A percentile compares a stretch with the other conserved stretches of the same genome.
Conservation (phyloP, 2,329 filamentous ascomycete species). For the Penicillium sp. region DNA sequence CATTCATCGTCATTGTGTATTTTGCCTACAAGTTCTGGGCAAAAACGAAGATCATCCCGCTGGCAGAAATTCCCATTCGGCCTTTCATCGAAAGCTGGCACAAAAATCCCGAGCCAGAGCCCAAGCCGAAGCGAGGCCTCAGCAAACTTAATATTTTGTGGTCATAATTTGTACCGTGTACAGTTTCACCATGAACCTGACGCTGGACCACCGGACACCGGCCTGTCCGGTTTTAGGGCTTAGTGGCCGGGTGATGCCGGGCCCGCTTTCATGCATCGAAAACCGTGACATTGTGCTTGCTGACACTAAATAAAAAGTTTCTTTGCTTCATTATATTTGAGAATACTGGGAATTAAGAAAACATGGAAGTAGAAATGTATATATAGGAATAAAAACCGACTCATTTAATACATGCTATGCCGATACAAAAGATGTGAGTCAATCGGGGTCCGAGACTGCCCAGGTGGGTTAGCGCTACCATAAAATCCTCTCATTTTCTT, state of each 20-base stretch:
- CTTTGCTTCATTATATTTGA: background rate
- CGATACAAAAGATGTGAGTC: background rate
- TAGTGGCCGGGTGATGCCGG: background rate
- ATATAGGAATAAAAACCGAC: background rate
- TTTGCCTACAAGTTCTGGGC: conserved; percentile 34
- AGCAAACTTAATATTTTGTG: conserved; percentile 23
- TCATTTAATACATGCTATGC: background rate
- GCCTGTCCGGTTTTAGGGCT: background rate
- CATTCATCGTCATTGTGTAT: conserved; percentile 48
- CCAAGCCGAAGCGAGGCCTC: conserved; percentile 17
- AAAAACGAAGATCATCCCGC: conserved; percentile 29
- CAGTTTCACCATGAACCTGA: background rate
- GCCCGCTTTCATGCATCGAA: background rate
- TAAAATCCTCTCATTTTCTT: background rate
- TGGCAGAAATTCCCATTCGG: conserved; percentile 32
- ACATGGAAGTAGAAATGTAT: background rate
- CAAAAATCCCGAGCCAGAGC: conserved; percentile 23
- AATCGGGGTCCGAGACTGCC: background rate
- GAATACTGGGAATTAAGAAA: background rate
- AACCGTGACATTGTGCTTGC: background rate
- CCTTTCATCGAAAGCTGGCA: conserved; percentile 23
- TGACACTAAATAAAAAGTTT: background rate
- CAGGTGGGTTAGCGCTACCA: background rate
- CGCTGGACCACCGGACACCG: background rate
- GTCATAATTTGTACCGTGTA: conserved; percentile 8